A percentile compares a stretch with the other conserved stretches of the same genome.
phyloP scores from a whole-genome alignment of 140 eudicot genomes.

The Senecio squalidus region DNA sequence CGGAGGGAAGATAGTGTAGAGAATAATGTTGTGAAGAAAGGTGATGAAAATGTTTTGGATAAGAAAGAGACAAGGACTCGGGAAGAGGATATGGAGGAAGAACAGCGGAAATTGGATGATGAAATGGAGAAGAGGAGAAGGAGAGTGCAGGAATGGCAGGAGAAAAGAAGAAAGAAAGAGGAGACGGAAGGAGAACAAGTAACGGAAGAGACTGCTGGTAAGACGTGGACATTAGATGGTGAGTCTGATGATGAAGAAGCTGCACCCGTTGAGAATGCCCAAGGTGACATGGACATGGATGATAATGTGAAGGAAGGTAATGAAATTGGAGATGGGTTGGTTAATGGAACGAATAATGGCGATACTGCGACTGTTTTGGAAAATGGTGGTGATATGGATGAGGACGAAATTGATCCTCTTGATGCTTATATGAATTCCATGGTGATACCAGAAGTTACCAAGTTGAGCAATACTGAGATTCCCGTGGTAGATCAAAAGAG shows the following conservation, averaged over 20 bases:
- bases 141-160: background rate
- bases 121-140: background rate
- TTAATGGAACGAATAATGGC: constrained; percentile 36
- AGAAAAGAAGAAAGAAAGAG: background rate
- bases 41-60: background rate
- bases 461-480: constrained; percentile 33
- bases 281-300: constrained; percentile 41
- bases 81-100: constrained; percentile 2
- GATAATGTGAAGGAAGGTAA: constrained; percentile 16
- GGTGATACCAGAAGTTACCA: constrained; percentile 83
- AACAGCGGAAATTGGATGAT: background rate
- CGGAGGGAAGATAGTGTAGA: constrained; percentile 60
- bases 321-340: constrained; percentile 7
- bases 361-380: constrained; percentile 18
- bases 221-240: constrained; percentile 85
- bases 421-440: constrained; percentile 88
- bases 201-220: constrained; percentile 54
- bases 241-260: constrained; percentile 96
- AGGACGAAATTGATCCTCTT: constrained; percentile 82
- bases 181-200: constrained; percentile 12
- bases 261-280: constrained; percentile 38
- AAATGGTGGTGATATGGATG: constrained; percentile 41
- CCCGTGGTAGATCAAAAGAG: constrained; percentile 27
- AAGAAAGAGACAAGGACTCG: background rate
- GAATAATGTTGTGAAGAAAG: constrained; percentile 24